A percentile compares a stretch with the other conserved stretches of the same genome.
Evolutionary conservation across 2,329 filamentous ascomycete genomes (phyloP).

Genomic region (Pseudogymnoascus sp.): DNA sequence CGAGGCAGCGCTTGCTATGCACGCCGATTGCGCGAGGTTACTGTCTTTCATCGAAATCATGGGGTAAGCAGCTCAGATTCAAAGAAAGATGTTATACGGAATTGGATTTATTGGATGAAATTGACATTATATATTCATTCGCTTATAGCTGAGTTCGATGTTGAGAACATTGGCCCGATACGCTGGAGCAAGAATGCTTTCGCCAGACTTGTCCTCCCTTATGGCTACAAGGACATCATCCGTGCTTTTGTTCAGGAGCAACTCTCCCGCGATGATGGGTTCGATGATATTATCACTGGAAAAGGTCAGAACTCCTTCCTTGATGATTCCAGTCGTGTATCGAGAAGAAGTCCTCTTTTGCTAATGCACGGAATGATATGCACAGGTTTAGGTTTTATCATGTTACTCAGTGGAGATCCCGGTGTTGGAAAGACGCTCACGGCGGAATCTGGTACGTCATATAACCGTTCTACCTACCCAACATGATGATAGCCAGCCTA

Average conservation of each 20-base stretch:
- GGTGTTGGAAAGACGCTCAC: constrained; percentile 62
- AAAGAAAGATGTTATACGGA: no score
- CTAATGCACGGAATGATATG: constrained; percentile 4
- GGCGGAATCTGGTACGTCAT: constrained; percentile 53
- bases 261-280: constrained; percentile 33
- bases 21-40: constrained; percentile 26
- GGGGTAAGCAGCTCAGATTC: no score
- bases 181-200: constrained; percentile 44
- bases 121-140: constrained; percentile 13
- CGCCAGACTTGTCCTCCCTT: constrained; percentile 40
- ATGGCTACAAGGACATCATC: constrained; percentile 45
- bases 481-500: no score
- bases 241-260: constrained; percentile 44
- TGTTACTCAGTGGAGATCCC: constrained; percentile 40
- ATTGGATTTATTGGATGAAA: no score
- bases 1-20: constrained; percentile 21
- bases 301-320: constrained; percentile 39
- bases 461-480: no score
- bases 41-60: constrained; percentile 28
- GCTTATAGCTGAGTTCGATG: constrained; percentile 34
- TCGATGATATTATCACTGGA: constrained; percentile 46
- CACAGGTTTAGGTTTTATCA: constrained; percentile 11
- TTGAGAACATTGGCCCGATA: constrained; percentile 39
- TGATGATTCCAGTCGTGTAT: not conserved
- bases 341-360: not conserved